These are phyloP conservation scores for Tillandsia leiboldiana DNA, from an alignment of 176 grass and related monocot genomes.

Conservation along the genomic window DNA sequence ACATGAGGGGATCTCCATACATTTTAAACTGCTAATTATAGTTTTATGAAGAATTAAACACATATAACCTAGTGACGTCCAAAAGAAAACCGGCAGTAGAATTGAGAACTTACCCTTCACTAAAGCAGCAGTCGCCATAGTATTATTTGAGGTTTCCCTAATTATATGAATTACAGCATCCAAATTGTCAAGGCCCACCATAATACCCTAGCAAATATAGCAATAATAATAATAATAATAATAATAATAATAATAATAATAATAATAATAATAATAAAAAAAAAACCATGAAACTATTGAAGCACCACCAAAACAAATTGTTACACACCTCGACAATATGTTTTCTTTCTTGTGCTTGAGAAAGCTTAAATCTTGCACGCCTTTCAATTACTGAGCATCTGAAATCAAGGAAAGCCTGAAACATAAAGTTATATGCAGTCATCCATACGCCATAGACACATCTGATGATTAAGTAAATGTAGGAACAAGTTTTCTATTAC, in stretches of 20 bases:
- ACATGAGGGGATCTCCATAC: too few species aligned
- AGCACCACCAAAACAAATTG: background rate
- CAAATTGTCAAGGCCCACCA: constrained; percentile 90
- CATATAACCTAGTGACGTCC: too few species aligned
- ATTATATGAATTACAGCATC: constrained; percentile 86
- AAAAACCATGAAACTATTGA: background rate
- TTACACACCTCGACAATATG: constrained; percentile 91
- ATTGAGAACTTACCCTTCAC: constrained; percentile 43
- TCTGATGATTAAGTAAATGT: background rate
- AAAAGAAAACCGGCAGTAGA: too few species aligned
- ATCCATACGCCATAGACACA: constrained; percentile 7
- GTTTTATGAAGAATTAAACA: too few species aligned
- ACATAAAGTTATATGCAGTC: constrained; percentile 14
- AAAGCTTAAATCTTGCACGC: constrained; percentile 92
- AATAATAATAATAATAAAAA: background rate
- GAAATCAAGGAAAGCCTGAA: constrained; percentile 85
- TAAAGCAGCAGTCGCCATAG: constrained; percentile 54
- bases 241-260: background rate
- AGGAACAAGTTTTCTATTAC: too few species aligned
- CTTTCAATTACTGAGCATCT: constrained; percentile 85
- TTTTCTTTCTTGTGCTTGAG: constrained; percentile 73
- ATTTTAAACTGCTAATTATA: too few species aligned
- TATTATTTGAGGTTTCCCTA: constrained; percentile 55
- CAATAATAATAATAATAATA: constrained; percentile 7
- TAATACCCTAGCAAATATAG: constrained; percentile 70